Percentiles rank a stretch among this genome's conserved stretches.
Conservation (phyloP, 805 yeast species). For the Cyberlindnera xylosilytica region DNA sequence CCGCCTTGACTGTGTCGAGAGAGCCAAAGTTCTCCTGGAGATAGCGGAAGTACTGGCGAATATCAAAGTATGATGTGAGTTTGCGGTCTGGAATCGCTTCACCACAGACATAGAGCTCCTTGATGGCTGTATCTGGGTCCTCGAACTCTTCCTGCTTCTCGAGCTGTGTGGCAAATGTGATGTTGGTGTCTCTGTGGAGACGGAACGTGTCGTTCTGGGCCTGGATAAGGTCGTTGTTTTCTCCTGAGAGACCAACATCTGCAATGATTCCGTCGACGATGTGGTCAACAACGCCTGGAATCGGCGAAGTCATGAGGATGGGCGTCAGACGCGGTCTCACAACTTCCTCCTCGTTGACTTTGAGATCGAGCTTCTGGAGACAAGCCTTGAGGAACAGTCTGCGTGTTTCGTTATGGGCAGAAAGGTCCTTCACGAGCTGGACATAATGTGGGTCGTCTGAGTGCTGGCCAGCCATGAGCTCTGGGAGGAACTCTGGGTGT, state of each 20-base stretch:
- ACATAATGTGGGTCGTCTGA: constrained; percentile 30
- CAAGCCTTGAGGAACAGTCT: constrained; percentile 53
- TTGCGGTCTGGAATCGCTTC: constrained; percentile 46
- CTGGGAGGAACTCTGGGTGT: constrained; percentile 84
- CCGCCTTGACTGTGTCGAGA: constrained; percentile 40
- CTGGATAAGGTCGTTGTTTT: constrained; percentile 38
- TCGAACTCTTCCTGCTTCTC: constrained; percentile 35
- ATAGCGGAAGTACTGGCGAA: constrained; percentile 47
- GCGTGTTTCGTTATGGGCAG: constrained; percentile 44
- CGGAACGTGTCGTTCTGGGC: constrained; percentile 58
- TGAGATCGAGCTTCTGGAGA: constrained; percentile 59
- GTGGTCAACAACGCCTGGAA: constrained; percentile 26
- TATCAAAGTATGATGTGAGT: constrained; percentile 72
- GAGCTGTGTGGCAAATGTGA: constrained; percentile 22
- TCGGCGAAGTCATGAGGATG: constrained; percentile 47
- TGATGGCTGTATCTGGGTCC: constrained; percentile 55
- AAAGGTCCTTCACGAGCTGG: constrained; percentile 39
- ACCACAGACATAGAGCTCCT: constrained; percentile 49
- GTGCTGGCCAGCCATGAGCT: constrained; percentile 40
- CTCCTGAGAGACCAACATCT: constrained; percentile 34
- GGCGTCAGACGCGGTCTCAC: constrained; percentile 70
- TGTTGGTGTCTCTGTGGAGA: constrained; percentile 39
- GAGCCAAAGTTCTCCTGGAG: constrained; percentile 35
- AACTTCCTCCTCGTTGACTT: constrained; percentile 53
- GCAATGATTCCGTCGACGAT: constrained; percentile 33